Percentiles rank a stretch among this genome's conserved stretches.
Evolutionary conservation across 768 basidiomycete species (phyloP).

Genomic region (Lanmaoa pseudosensibilis): DNA sequence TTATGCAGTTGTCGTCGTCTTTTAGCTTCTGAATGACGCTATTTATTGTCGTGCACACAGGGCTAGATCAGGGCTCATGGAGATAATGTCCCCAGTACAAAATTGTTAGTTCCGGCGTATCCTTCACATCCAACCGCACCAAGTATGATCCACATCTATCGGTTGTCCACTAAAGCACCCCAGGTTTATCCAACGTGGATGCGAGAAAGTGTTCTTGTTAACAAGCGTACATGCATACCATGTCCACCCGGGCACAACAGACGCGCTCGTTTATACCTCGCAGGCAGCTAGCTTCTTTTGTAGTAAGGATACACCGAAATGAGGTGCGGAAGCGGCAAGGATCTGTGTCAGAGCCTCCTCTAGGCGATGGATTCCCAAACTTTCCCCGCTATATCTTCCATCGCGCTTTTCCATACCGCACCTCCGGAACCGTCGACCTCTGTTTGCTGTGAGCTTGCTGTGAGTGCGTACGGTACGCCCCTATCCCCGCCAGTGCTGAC

Average conservation of each 20-base stretch:
- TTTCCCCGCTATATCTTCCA: conserved; percentile 29
- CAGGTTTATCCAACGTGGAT: neutral
- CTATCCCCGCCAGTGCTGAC: conserved; percentile 73
- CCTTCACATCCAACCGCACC: neutral
- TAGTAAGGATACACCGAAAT: neutral
- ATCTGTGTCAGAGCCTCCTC: neutral
- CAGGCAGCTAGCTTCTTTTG: neutral
- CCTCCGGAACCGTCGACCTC: conserved; percentile 29
- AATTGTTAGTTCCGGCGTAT: neutral
- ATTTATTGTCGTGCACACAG: neutral
- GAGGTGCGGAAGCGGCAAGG: neutral
- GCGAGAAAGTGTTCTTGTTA: neutral
- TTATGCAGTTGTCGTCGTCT: neutral
- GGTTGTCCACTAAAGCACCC: no score
- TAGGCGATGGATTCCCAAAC: conserved; percentile 32
- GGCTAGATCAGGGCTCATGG: neutral
- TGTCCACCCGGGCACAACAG: neutral
- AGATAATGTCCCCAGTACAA: no score
- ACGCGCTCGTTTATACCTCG: neutral
- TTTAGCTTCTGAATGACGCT: neutral
- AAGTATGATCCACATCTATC: neutral
- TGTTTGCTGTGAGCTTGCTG: conserved; percentile 12
- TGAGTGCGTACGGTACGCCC: conserved; percentile 55
- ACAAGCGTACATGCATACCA: neutral
- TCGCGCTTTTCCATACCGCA: conserved; percentile 32